phyloP scores from a whole-genome alignment of 805 yeast genomes.

The Naumovozyma castellii region DNA sequence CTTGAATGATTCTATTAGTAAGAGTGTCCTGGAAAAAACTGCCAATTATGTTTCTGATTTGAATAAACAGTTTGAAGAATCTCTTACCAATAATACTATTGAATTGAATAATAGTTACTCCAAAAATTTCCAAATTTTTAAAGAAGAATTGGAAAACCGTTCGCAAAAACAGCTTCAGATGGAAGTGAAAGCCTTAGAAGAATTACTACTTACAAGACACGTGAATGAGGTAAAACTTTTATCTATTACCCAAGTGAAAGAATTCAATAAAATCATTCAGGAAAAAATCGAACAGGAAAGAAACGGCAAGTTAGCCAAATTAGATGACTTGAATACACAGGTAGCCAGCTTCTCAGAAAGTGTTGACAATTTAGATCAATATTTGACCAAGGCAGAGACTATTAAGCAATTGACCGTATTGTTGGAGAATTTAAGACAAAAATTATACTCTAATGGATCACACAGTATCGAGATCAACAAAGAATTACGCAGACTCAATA shows the following conservation, averaged over 20 bases:
- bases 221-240: conserved; percentile 62
- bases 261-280: conserved; percentile 48
- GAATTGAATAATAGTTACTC: conserved; percentile 51
- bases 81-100: conserved; percentile 36
- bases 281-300: conserved; percentile 64
- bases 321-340: conserved; percentile 49
- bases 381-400: conserved; percentile 32
- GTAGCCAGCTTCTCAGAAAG: conserved; percentile 38
- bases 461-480: conserved; percentile 29
- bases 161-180: conserved; percentile 46
- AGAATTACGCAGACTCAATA: conserved; percentile 25
- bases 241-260: conserved; percentile 58
- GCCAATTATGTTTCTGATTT: conserved; percentile 13
- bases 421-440: conserved; percentile 15
- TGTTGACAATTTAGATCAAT: conserved; percentile 35
- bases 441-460: conserved; percentile 14
- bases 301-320: conserved; percentile 62
- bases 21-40: conserved; percentile 10
- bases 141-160: conserved; percentile 48
- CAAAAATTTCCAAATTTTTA: conserved; percentile 52
- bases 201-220: conserved; percentile 58
- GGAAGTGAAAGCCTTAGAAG: conserved; percentile 61
- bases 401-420: conserved; percentile 21
- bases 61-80: conserved; percentile 16
- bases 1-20: conserved; percentile 10